Percentiles rank a stretch among this genome's conserved stretches.
phyloP scores from a whole-genome alignment of 805 yeast species.

The Zygosaccharomyces bailii region DNA sequence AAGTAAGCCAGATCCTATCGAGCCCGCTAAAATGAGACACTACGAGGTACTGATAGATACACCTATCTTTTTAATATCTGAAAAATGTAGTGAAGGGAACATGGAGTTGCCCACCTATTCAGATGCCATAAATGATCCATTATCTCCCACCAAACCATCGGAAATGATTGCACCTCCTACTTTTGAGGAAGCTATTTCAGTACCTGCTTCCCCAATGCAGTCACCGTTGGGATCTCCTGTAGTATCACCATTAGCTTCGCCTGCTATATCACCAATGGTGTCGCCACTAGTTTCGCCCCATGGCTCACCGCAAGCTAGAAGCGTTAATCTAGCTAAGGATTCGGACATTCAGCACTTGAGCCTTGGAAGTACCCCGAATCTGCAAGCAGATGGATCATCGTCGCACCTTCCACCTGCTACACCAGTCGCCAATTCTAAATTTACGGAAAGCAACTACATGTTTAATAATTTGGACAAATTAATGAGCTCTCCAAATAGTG shows the following conservation, averaged over 20 bases:
- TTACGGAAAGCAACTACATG: slow-evolving; percentile 11
- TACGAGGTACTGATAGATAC: slow-evolving; percentile 80
- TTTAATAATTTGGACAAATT: slow-evolving; percentile 24
- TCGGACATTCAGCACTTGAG: slow-evolving; percentile 4
- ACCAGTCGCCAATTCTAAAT: slow-evolving; percentile 5
- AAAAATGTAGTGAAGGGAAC: slow-evolving; percentile 38
- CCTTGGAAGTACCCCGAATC: slow-evolving; percentile 1
- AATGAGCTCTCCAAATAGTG: slow-evolving; percentile 14
- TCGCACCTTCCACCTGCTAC: slow-evolving; percentile 1
- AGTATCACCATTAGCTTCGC: slow-evolving; percentile 18
- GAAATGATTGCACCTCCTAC: slow-evolving; percentile 46
- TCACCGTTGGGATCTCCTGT: slow-evolving; percentile 23
- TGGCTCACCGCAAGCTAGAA: slow-evolving; percentile 1
- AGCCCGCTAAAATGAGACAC: slow-evolving; percentile 54
- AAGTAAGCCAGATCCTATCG: slow-evolving; percentile 53
- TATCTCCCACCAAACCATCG: slow-evolving; percentile 11
- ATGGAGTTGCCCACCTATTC: slow-evolving; percentile 40
- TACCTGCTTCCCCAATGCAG: slow-evolving; percentile 45
- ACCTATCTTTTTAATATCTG: slow-evolving; percentile 56
- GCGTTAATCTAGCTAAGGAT: background rate
- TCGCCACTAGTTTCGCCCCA: slow-evolving; percentile 1
- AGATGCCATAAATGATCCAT: slow-evolving; percentile 19
- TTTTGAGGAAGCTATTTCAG: slow-evolving; percentile 60
- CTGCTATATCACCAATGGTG: slow-evolving; percentile 7
- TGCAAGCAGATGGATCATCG: background rate